Percentiles rank a stretch among this genome's conserved stretches.
Evolutionary conservation across 108 stramenopile genomes (phyloP).

Genomic region (Pseudonitzschia pungens): DNA sequence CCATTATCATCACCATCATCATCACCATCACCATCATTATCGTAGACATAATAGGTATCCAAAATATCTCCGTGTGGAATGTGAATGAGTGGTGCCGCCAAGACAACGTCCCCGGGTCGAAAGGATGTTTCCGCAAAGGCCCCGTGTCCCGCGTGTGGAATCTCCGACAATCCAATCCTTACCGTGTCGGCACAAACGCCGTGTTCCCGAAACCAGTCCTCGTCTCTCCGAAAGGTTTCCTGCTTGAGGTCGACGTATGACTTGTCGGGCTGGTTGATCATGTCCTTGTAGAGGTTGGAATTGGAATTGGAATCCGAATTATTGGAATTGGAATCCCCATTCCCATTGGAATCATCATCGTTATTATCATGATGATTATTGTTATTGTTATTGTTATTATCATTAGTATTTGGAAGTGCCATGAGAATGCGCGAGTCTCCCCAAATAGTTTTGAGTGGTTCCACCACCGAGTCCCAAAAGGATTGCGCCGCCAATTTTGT

Average conservation of each 20-base stretch:
- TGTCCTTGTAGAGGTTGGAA: conserved; percentile 5
- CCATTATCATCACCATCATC: neutral
- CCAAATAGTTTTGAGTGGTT: conserved; percentile 6
- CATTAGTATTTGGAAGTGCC: conserved; percentile 8
- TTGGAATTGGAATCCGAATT: too few species aligned
- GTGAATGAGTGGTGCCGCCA: conserved; percentile 55
- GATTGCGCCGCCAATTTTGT: conserved; percentile 2
- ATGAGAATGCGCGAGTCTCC: conserved; percentile 33
- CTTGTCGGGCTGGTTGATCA: neutral
- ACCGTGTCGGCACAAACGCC: conserved; percentile 51
- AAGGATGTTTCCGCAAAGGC: conserved; percentile 53
- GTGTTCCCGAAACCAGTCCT: conserved; percentile 41
- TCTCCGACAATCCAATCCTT: conserved; percentile 38
- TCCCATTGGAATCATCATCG: too few species aligned
- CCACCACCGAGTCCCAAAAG: conserved; percentile 20
- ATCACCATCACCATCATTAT: too few species aligned
- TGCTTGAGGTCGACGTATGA: conserved; percentile 18
- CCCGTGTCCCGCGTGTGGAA: conserved; percentile 46
- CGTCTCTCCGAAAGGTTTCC: conserved; percentile 17
- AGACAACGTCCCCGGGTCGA: conserved; percentile 32
- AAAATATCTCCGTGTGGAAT: conserved; percentile 35
- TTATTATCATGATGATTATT: too few species aligned
- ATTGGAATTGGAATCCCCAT: too few species aligned
- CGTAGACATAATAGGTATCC: conserved; percentile 26
- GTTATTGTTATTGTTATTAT: too few species aligned